Conservation (phyloP, 148 eudicot species). For the Mesembryanthemum crystallinum region DNA sequence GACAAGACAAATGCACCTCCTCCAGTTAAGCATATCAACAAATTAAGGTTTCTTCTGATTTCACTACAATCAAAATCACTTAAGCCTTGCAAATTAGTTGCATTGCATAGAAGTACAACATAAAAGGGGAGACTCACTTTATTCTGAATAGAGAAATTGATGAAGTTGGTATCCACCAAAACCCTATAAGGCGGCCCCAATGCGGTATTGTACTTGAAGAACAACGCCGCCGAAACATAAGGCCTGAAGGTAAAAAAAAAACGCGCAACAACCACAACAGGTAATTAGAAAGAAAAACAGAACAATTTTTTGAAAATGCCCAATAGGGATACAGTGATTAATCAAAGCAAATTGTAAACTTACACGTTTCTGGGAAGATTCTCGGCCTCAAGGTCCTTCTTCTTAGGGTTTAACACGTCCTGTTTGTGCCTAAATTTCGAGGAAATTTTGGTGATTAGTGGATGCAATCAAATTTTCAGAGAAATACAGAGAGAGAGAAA, state of each 20-base stretch:
- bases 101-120: not conserved
- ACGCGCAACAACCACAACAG: not conserved
- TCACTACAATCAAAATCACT: not conserved
- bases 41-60: too few species aligned
- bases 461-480: not conserved
- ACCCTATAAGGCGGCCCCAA: constrained; percentile 93
- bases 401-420: constrained; percentile 76
- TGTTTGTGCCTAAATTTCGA: constrained; percentile 56
- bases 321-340: not conserved
- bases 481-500: not conserved
- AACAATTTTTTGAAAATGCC: not conserved
- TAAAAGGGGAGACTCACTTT: constrained; percentile 45
- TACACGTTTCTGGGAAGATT: constrained; percentile 88
- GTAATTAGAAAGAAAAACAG: not conserved
- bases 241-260: constrained; percentile 50
- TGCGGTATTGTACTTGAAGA: constrained; percentile 84
- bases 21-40: too few species aligned
- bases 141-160: constrained; percentile 94
- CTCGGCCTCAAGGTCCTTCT: constrained; percentile 57
- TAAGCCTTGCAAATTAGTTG: not conserved
- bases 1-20: too few species aligned
- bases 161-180: constrained; percentile 94
- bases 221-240: constrained; percentile 78
- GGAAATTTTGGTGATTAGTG: not conserved
- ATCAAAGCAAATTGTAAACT: constrained; percentile 16